phyloP scores from a whole-genome alignment of 2,329 filamentous ascomycete genomes.

The Lasiodiplodia citricola region DNA sequence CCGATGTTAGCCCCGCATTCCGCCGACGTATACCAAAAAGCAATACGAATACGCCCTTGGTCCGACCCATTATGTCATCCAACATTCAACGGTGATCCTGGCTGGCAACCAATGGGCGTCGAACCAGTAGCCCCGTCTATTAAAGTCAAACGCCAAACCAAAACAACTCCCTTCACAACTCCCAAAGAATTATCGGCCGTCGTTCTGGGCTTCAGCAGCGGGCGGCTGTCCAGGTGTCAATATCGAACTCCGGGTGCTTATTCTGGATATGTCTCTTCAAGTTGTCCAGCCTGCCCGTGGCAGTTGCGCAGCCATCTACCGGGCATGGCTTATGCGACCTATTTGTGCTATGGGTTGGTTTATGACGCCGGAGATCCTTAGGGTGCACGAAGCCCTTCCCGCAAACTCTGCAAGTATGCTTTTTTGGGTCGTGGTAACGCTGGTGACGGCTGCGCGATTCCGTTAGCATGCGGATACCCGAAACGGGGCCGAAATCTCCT shows the following conservation, averaged over 20 bases:
- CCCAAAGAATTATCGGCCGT: background rate
- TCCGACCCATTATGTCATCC: background rate
- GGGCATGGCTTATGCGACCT: background rate
- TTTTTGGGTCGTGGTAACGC: constrained; percentile 9
- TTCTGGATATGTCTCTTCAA: constrained; percentile 12
- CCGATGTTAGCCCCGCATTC: background rate
- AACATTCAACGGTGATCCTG: background rate
- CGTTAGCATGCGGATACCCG: background rate
- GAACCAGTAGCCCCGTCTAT: background rate
- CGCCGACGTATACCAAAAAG: background rate
- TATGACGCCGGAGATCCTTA: constrained; percentile 19
- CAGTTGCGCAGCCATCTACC: background rate
- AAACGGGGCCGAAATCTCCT: background rate
- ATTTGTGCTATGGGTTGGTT: background rate
- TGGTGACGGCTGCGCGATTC: constrained; percentile 7
- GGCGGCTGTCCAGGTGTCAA: background rate
- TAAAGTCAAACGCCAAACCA: background rate
- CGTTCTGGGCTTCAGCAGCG: too few species aligned
- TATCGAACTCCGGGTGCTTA: background rate
- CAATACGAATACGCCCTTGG: background rate
- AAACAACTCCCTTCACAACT: background rate
- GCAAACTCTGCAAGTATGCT: background rate
- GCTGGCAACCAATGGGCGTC: background rate
- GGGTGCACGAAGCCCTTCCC: constrained; percentile 17
- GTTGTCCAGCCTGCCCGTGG: constrained; percentile 6